Conservation (phyloP, 2,329 filamentous ascomycete genomes). For the Fusarium sp. region DNA sequence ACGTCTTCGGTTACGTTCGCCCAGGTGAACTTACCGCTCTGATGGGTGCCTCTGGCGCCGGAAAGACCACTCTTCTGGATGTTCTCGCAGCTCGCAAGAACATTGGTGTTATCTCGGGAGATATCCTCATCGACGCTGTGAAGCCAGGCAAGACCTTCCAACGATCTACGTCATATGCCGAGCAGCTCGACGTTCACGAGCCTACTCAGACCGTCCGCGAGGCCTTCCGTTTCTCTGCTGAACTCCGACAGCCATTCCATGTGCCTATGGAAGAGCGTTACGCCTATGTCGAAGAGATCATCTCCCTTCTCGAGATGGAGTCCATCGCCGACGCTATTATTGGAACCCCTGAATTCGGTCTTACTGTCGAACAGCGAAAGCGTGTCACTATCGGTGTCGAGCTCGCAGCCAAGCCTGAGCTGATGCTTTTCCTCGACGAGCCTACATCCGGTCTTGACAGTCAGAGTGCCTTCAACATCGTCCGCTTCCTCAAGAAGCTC, state of each 20-base stretch:
- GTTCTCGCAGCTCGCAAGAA: slow-evolving; percentile 72
- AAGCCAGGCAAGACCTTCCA: slow-evolving; percentile 69
- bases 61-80: slow-evolving; percentile 86
- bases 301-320: slow-evolving; percentile 67
- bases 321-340: slow-evolving; percentile 67
- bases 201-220: slow-evolving; percentile 70
- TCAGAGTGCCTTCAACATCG: slow-evolving; percentile 78
- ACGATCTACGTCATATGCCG: slow-evolving; percentile 68
- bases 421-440: slow-evolving; percentile 82
- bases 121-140: slow-evolving; percentile 65
- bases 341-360: slow-evolving; percentile 71
- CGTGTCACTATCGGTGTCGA: slow-evolving; percentile 94
- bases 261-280: slow-evolving; percentile 65
- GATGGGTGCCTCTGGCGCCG: slow-evolving; percentile 86
- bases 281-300: slow-evolving; percentile 69
- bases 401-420: slow-evolving; percentile 81
- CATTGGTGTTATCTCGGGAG: slow-evolving; percentile 67
- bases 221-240: slow-evolving; percentile 70
- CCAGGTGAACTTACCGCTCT: slow-evolving; percentile 81
- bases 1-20: slow-evolving; percentile 74
- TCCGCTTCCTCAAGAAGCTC: slow-evolving; percentile 80
- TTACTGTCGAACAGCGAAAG: slow-evolving; percentile 72
- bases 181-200: slow-evolving; percentile 71
- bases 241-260: slow-evolving; percentile 65
- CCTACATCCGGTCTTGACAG: slow-evolving; percentile 74